A percentile compares a stretch with the other conserved stretches of the same genome.
Evolutionary conservation across 768 basidiomycete species (phyloP).

Genomic region (Russula virescens): DNA sequence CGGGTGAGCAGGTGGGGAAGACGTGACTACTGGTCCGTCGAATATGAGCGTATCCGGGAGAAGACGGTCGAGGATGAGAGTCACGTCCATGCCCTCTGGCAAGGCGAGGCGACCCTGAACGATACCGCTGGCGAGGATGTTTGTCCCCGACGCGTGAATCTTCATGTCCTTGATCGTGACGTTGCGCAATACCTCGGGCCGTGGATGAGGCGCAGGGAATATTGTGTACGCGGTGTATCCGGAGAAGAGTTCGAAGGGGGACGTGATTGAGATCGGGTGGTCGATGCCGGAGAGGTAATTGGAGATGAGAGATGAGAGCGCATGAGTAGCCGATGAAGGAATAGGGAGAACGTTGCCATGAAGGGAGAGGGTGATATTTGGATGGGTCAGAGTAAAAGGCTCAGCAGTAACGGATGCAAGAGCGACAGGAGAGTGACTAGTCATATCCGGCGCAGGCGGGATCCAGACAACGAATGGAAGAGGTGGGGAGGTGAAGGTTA

Average conservation of each 20-base stretch:
- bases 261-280: conserved; percentile 54
- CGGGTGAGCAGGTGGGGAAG: neutral
- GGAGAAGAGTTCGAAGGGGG: conserved; percentile 45
- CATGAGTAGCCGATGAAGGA: conserved; percentile 33
- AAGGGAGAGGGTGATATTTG: conserved; percentile 58
- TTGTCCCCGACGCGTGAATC: conserved; percentile 44
- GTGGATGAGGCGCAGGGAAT: conserved; percentile 63
- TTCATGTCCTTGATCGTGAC: conserved; percentile 76
- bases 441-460: conserved; percentile 28
- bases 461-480: conserved; percentile 61
- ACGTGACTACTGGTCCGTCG: conserved; percentile 42
- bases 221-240: conserved; percentile 39
- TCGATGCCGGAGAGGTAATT: conserved; percentile 54
- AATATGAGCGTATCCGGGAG: conserved; percentile 75
- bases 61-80: conserved; percentile 55
- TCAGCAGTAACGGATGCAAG: conserved; percentile 50
- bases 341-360: conserved; percentile 55
- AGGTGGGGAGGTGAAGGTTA: conserved; percentile 48
- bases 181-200: conserved; percentile 60
- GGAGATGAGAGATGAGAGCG: conserved; percentile 57
- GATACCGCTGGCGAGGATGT: conserved; percentile 62
- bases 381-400: conserved; percentile 57
- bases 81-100: conserved; percentile 61
- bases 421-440: conserved; percentile 32
- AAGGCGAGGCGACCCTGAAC: conserved; percentile 62